phyloP scores from a whole-genome alignment of 129 eudicot species.

The Saposhnikovia divaricata region DNA sequence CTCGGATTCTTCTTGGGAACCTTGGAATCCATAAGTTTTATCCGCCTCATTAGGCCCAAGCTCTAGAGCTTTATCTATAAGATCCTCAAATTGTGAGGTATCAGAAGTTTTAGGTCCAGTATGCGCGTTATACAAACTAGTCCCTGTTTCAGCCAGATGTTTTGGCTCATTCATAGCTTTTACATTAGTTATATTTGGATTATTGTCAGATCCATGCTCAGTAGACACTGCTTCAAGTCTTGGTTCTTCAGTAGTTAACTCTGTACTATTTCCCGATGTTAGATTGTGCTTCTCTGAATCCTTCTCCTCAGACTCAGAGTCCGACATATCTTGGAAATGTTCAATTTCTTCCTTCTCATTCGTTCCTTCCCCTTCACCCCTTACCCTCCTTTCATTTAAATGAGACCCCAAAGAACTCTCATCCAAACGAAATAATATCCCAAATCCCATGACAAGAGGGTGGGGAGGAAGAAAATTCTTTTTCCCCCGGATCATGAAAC shows the following conservation, averaged over 20 bases:
- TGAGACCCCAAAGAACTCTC: conserved; percentile 92
- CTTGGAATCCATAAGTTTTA: conserved; percentile 42
- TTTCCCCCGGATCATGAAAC: conserved; percentile 97
- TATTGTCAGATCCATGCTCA: conserved; percentile 17
- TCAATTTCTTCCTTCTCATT: conserved; percentile 41
- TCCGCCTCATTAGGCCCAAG: conserved; percentile 49
- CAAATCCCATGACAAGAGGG: conserved; percentile 92
- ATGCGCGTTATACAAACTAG: conserved; percentile 8
- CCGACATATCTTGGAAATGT: conserved; percentile 47
- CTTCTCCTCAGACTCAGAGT: conserved; percentile 72
- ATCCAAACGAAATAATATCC: conserved; percentile 84
- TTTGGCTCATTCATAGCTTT: conserved; percentile 19
- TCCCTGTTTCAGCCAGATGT: conserved; percentile 25
- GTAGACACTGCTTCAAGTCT: conserved; percentile 17
- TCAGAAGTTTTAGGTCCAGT: conserved; percentile 18
- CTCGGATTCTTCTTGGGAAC: conserved; percentile 33
- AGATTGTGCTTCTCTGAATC: conserved; percentile 22
- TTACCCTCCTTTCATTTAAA: conserved; percentile 91
- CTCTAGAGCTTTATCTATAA: conserved; percentile 86
- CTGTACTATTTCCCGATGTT: conserved; percentile 16
- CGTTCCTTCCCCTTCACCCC: conserved; percentile 81
- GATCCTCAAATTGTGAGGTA: conserved; percentile 66
- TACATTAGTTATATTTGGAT: conserved; percentile 12
- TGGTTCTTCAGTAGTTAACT: conserved; percentile 19
- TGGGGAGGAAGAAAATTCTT: conserved; percentile 96